phyloP scores from a whole-genome alignment of 2,329 filamentous ascomycete species.

The Scytalidium sp. region DNA sequence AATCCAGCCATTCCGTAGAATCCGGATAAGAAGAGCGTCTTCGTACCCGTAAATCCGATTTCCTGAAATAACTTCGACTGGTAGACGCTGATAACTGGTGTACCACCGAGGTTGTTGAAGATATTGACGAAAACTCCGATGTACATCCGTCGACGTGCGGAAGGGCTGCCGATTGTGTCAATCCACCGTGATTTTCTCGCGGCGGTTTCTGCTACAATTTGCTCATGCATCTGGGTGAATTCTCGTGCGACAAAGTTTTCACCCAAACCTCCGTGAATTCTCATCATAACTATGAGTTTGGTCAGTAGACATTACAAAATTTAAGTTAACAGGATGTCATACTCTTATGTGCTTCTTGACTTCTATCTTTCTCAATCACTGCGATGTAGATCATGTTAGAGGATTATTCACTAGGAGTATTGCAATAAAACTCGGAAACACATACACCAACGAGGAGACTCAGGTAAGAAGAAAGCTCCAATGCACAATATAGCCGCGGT shows the following conservation, averaged over 20 bases:
- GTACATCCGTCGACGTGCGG: conserved; percentile 5
- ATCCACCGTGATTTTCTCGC: conserved; percentile 4
- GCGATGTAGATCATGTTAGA: neutral
- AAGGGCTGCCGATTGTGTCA: conserved; percentile 2
- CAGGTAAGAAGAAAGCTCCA: conserved; percentile 13
- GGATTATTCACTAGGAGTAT: conserved; percentile 8
- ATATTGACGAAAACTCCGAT: conserved; percentile 8
- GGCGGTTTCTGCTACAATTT: conserved; percentile 6
- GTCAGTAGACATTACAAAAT: neutral
- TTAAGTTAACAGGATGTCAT: neutral
- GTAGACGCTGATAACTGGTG: conserved; percentile 30
- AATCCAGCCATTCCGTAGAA: conserved; percentile 10
- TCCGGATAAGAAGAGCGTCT: conserved; percentile 7
- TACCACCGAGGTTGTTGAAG: conserved; percentile 29
- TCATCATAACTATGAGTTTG: conserved; percentile 9
- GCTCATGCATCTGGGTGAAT: conserved; percentile 22
- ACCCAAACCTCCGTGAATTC: conserved; percentile 18
- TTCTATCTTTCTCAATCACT: conserved; percentile 8
- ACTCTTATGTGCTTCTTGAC: conserved; percentile 8
- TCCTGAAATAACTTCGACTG: conserved; percentile 8
- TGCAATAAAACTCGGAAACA: conserved; percentile 14
- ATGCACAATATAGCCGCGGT: conserved; percentile 11
- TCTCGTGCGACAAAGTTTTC: conserved; percentile 21
- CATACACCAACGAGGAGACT: conserved; percentile 17
- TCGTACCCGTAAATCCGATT: conserved; percentile 7